Evolutionary conservation across 2,329 filamentous ascomycete species (phyloP), one percentile per base, ranked within the genome.

Genomic region (Penicillium corylophilum): DNA sequence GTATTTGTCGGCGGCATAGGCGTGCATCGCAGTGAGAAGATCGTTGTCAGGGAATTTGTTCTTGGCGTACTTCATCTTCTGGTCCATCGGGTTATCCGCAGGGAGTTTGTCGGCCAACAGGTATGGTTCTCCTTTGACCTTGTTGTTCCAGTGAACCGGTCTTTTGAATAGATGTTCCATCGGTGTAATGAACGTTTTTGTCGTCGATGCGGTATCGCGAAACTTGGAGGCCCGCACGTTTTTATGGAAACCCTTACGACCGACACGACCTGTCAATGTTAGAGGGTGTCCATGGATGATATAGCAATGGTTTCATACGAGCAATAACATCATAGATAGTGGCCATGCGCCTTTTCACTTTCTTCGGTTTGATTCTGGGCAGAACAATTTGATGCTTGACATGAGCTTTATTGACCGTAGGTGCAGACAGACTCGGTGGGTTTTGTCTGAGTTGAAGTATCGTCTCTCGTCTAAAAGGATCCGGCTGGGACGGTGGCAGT

Each of bases 301-400:
- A 45, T 16, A 45, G 20, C n/a, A 16, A 3, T 10, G 39, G 13
- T 9, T 20, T 50, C 61, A 51, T 62, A 81, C 80, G 80, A 55
- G 81, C 81, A 44, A 84, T 77, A 35, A 79, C 81, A 75, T 85
- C 82, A 57, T 82, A 85, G 13, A 85, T 60, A 29, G 73, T 82
- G 6, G 74, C 71, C 50, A 64, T 61, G 28, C 75, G 74, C 54
- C 65, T 70, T 18, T 51, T 53, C 36, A 53, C 57, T 33, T 40
- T 58, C 22, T 49, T 53, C 12, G 54, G 23, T 8, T 54, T 43
- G 12, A 47, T 51, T 24, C 59, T 52, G 15, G 44, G 44, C 9
- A 44, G 29, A 15, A 54, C 52, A 28, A 26, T 13, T 20, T 20
- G 9, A 13, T 16, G 1, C 35, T 20, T 38, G 16, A 5, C 13